phyloP scores from a whole-genome alignment of 2,329 filamentous ascomycete genomes.

The Dendrostoma leiphaemia region DNA sequence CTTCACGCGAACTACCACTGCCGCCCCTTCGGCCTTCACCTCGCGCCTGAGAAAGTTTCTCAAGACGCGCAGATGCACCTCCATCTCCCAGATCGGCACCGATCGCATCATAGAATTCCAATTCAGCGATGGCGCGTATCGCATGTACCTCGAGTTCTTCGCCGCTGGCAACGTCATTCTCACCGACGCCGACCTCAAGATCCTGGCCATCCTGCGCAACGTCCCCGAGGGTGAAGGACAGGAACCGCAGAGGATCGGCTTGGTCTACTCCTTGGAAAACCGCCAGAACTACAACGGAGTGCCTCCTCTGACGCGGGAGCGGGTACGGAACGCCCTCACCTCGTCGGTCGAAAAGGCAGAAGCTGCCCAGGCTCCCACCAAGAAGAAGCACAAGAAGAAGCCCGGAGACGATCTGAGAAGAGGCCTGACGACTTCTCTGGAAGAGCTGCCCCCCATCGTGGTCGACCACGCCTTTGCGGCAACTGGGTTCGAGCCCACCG shows the following conservation, averaged over 20 bases:
- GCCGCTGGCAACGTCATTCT: constrained; percentile 93
- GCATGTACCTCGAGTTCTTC: constrained; percentile 92
- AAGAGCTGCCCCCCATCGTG: constrained; percentile 83
- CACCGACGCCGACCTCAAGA: constrained; percentile 79
- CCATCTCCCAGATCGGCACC: constrained; percentile 81
- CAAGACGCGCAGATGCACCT: constrained; percentile 80
- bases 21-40: constrained; percentile 82
- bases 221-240: constrained; percentile 81
- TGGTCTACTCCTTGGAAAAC: constrained; percentile 76
- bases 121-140: constrained; percentile 88
- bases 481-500: constrained; percentile 65
- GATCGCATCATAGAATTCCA: constrained; percentile 90
- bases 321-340: constrained; percentile 67
- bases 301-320: constrained; percentile 70
- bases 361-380: constrained; percentile 39
- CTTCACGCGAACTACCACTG: constrained; percentile 83
- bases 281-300: constrained; percentile 80
- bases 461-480: constrained; percentile 80
- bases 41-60: constrained; percentile 81
- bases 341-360: constrained; percentile 61
- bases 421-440: constrained; percentile 78
- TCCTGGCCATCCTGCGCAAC: constrained; percentile 75
- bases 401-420: constrained; percentile 73
- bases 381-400: constrained; percentile 72
- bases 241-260: constrained; percentile 74